A percentile compares a stretch with the other conserved stretches of the same genome.
Evolutionary conservation across 805 yeast species (phyloP).

Genomic region (Kuraishia piskuri): DNA sequence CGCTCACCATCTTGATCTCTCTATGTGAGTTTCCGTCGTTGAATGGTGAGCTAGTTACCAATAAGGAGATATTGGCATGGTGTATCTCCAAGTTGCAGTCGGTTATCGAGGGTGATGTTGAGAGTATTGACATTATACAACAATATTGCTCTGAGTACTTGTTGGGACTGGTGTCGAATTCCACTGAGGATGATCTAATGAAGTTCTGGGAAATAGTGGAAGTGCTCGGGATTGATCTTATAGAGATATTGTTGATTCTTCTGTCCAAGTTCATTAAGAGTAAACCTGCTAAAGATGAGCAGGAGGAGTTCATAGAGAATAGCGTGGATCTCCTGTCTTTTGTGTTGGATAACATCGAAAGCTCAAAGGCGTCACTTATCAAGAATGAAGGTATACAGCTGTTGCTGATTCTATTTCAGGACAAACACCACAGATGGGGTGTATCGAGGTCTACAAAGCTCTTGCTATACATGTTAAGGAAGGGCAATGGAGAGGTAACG

Average conservation of each 20-base stretch:
- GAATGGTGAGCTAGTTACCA: background rate
- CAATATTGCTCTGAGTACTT: constrained; percentile 3
- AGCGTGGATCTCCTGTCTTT: constrained; percentile 11
- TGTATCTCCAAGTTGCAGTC: background rate
- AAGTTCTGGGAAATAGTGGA: background rate
- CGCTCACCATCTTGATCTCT: background rate
- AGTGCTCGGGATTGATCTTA: background rate
- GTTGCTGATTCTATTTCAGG: constrained; percentile 1
- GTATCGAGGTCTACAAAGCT: constrained; percentile 1
- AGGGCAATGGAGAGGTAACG: constrained; percentile 2
- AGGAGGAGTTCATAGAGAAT: constrained; percentile 4
- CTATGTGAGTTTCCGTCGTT: background rate
- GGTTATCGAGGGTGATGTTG: background rate
- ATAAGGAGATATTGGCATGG: background rate
- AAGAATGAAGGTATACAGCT: constrained; percentile 8
- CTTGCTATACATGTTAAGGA: background rate
- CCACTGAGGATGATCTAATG: background rate
- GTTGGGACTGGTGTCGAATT: background rate
- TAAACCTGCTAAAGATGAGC: background rate
- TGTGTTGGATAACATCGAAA: constrained; percentile 6
- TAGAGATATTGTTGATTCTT: constrained; percentile 2
- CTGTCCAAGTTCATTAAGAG: constrained; percentile 3
- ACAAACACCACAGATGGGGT: constrained; percentile 1
- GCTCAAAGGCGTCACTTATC: constrained; percentile 7
- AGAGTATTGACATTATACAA: background rate